Evolutionary conservation across 768 basidiomycete genomes (phyloP).

Genomic region (Lactarius hengduanensis): DNA sequence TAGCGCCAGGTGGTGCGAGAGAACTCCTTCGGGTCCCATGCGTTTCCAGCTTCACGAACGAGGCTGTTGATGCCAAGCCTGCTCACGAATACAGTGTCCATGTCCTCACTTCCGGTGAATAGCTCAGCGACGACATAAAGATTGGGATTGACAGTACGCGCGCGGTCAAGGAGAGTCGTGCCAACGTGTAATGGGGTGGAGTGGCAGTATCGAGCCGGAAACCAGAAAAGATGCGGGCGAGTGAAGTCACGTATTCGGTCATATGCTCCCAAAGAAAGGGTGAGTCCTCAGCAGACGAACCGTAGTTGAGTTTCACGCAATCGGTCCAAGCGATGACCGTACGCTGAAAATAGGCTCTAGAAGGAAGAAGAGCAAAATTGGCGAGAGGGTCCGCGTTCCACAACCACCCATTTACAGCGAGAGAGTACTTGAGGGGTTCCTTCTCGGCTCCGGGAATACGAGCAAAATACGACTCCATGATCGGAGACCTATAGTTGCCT

Average conservation of each 20-base stretch:
- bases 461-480: constrained; percentile 93
- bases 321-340: constrained; percentile 98
- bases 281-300: constrained; percentile 49
- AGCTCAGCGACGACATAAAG: constrained; percentile 97
- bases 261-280: constrained; percentile 87
- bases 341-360: constrained; percentile 92
- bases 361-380: constrained; percentile 90
- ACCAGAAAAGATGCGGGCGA: constrained; percentile 86
- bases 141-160: constrained; percentile 83
- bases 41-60: constrained; percentile 94
- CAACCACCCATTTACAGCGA: constrained; percentile 99
- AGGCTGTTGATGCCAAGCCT: constrained; percentile 91
- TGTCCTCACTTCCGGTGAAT: constrained; percentile 94
- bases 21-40: constrained; percentile 83
- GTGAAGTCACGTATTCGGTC: constrained; percentile 73
- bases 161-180: constrained; percentile 89
- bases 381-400: constrained; percentile 93
- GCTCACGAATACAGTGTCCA: constrained; percentile 88
- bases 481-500: constrained; percentile 55
- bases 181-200: constrained; percentile 97
- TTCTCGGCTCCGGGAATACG: constrained; percentile 57
- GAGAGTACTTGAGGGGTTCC: constrained; percentile 57
- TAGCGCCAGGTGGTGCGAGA: constrained; percentile 86
- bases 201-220: constrained; percentile 98
- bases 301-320: constrained; percentile 97